phyloP scores from a whole-genome alignment of 1,284 basidiomycete species.

The Farysia itapuensis region DNA sequence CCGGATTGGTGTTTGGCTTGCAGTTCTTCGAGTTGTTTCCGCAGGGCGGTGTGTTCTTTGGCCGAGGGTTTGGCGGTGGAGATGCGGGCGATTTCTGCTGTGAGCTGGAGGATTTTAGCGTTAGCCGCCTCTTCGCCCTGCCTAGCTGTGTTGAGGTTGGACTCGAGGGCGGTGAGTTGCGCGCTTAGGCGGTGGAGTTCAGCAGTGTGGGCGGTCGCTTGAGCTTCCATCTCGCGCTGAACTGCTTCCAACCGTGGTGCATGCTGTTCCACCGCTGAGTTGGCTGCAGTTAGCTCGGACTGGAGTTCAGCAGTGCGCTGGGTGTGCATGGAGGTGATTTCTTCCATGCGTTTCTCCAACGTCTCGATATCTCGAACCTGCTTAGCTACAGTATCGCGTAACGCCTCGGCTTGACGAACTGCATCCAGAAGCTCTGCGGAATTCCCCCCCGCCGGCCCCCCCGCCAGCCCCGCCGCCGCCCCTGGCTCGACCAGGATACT shows the following conservation, averaged over 20 bases:
- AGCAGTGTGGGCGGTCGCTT: conserved; percentile 11
- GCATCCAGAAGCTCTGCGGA: conserved; percentile 55
- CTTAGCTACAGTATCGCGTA: conserved; percentile 38
- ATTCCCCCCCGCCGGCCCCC: conserved; percentile 26
- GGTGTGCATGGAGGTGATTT: conserved; percentile 15
- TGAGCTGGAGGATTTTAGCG: conserved; percentile 20
- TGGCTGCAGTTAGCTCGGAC: conserved; percentile 3
- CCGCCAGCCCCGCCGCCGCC: conserved; percentile 17
- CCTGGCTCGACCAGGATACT: conserved; percentile 50
- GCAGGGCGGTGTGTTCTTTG: conserved; percentile 17
- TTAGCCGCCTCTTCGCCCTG: conserved; percentile 9
- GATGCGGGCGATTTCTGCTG: conserved; percentile 18
- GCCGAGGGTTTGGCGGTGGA: conserved; percentile 13
- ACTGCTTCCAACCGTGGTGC: conserved; percentile 12
- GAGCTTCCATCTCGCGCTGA: conserved; percentile 10
- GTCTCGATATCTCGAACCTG: conserved; percentile 35
- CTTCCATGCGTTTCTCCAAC: conserved; percentile 26
- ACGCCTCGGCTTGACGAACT: conserved; percentile 41
- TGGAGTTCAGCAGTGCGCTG: conserved; percentile 1
- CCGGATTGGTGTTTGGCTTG: conserved; percentile 17
- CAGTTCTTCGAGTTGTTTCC: conserved; percentile 22
- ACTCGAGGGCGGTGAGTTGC: conserved; percentile 7
- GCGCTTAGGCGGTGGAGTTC: conserved; percentile 8
- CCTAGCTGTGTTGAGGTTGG: conserved; percentile 6
- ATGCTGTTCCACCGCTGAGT: conserved; percentile 3